phyloP scores from a whole-genome alignment of 805 yeast species.

The Schwanniomyces vanrijiae region DNA sequence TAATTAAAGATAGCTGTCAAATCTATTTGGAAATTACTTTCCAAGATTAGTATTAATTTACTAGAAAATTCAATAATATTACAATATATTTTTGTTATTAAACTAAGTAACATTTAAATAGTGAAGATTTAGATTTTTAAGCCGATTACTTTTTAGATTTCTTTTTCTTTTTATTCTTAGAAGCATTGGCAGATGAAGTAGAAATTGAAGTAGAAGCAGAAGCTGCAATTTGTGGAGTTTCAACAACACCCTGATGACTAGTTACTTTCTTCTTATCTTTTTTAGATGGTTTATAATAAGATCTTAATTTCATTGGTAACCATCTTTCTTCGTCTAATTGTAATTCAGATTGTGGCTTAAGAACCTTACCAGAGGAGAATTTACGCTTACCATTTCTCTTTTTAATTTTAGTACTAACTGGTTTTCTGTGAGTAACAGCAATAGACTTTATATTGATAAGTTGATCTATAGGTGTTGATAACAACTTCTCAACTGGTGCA shows the following conservation, averaged over 20 bases:
- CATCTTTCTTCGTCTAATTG: slow-evolving; percentile 70
- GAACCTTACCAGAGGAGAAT: slow-evolving; percentile 26
- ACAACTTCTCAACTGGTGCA: slow-evolving; percentile 28
- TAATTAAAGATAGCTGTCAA: background rate
- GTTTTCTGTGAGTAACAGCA: slow-evolving; percentile 5
- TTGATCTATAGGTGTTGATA: slow-evolving; percentile 27
- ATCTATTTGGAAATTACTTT: slow-evolving; percentile 13
- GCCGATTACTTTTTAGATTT: slow-evolving; percentile 25
- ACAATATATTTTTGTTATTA: background rate
- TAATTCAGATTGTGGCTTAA: slow-evolving; percentile 24
- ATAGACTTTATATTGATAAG: slow-evolving; percentile 17
- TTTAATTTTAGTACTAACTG: slow-evolving; percentile 13
- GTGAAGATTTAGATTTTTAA: background rate
- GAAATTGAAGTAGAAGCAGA: slow-evolving; percentile 1
- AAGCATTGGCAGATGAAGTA: slow-evolving; percentile 5
- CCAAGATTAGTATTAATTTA: slow-evolving; percentile 7
- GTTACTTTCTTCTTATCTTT: slow-evolving; percentile 42
- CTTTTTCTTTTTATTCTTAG: slow-evolving; percentile 7
- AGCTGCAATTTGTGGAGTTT: slow-evolving; percentile 11
- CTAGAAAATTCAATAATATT: background rate
- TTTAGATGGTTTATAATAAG: slow-evolving; percentile 77
- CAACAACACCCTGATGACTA: slow-evolving; percentile 28
- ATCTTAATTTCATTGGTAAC: slow-evolving; percentile 85
- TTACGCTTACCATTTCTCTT: slow-evolving; percentile 27
- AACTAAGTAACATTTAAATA: background rate